phyloP scores from a whole-genome alignment of 208 protist genomes.

The Acanthamoeba royreba region DNA sequence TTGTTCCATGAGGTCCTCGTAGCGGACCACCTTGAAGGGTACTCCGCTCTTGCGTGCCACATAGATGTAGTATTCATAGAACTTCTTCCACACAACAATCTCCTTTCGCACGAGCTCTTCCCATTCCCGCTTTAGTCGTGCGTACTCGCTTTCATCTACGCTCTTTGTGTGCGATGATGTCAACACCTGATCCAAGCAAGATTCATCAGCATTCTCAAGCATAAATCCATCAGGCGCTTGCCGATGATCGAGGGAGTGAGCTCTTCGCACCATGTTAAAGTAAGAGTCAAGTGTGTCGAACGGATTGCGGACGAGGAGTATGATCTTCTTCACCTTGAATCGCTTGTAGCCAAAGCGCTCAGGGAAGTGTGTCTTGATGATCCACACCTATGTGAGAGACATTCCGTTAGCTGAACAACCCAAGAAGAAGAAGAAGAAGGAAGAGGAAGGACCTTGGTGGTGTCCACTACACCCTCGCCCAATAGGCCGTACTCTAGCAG shows the following conservation, averaged over 20 bases:
- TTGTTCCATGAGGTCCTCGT: constrained; percentile 29
- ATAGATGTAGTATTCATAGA: neutral
- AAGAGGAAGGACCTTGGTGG: neutral
- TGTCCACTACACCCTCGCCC: constrained; percentile 10
- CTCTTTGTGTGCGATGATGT: constrained; percentile 21
- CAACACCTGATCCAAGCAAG: neutral
- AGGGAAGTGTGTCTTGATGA: constrained; percentile 34
- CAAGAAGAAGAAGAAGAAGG: too few species aligned
- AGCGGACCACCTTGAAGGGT: constrained; percentile 1
- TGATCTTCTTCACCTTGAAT: constrained; percentile 29
- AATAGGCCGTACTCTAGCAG: neutral
- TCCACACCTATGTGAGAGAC: neutral
- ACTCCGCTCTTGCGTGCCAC: neutral
- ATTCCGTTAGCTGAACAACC: too few species aligned
- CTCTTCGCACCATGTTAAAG: constrained; percentile 34
- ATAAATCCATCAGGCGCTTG: neutral
- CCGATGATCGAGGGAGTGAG: neutral
- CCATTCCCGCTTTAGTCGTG: neutral
- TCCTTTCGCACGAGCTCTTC: neutral
- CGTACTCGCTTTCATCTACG: constrained; percentile 29
- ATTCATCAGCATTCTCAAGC: neutral
- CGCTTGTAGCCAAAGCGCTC: neutral
- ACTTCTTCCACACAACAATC: constrained; percentile 4
- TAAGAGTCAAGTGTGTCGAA: constrained; percentile 34
- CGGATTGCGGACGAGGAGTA: constrained; percentile 20